phyloP scores from a whole-genome alignment of 805 yeast species.

The Myxozyma udenii region DNA sequence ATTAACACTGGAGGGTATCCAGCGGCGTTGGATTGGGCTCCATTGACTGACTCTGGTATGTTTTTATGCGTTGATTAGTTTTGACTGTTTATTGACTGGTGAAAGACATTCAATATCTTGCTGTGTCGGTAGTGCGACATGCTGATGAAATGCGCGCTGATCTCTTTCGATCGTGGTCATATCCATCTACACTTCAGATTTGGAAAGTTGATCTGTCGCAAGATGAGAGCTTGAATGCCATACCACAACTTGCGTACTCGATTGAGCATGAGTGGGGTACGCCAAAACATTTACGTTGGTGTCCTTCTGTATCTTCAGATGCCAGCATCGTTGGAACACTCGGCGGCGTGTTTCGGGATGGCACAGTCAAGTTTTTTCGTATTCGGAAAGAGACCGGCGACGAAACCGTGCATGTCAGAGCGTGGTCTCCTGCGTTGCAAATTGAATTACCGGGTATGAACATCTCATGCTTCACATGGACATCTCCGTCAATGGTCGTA shows the following conservation, averaged over 20 bases:
- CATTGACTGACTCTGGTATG: constrained; percentile 11
- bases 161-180: not conserved
- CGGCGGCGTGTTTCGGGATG: constrained; percentile 26
- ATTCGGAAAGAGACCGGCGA: constrained; percentile 2
- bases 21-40: constrained; percentile 26
- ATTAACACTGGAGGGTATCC: constrained; percentile 23
- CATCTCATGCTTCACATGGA: constrained; percentile 22
- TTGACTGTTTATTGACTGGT: not conserved
- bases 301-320: constrained; percentile 10
- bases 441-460: constrained; percentile 17
- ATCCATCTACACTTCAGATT: constrained; percentile 20
- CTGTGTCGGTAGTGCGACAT: constrained; percentile 10
- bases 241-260: constrained; percentile 6
- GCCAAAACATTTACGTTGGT: constrained; percentile 23
- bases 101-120: constrained; percentile 16
- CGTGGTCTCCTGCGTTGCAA: constrained; percentile 5
- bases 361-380: constrained; percentile 19
- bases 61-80: not conserved
- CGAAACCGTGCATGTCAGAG: not conserved
- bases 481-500: constrained; percentile 10
- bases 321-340: constrained; percentile 6
- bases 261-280: constrained; percentile 28
- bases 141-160: constrained; percentile 11
- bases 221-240: not conserved
- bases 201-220: constrained; percentile 15